phyloP scores from a whole-genome alignment of 495 filamentous ascomycete species.

The Platismatia glauca region DNA sequence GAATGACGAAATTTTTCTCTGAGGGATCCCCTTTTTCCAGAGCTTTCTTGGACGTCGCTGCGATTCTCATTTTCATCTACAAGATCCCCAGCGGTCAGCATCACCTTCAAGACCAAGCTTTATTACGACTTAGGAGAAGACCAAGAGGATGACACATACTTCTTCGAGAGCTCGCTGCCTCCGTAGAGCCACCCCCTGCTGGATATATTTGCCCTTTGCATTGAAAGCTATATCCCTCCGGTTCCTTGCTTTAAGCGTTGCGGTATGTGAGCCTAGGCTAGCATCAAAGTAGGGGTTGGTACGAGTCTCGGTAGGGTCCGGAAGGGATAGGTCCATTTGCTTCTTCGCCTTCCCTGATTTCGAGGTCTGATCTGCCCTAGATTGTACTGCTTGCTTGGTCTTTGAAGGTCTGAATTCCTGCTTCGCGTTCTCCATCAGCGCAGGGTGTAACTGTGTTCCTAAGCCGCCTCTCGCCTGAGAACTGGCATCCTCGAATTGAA shows the following conservation, averaged over 20 bases:
- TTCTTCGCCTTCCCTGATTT: slow-evolving; percentile 40
- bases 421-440: slow-evolving; percentile 63
- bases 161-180: slow-evolving; percentile 81
- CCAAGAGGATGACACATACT: not conserved
- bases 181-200: slow-evolving; percentile 79
- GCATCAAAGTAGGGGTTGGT: slow-evolving; percentile 86
- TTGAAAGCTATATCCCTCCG: slow-evolving; percentile 80
- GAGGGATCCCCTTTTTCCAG: slow-evolving; percentile 85
- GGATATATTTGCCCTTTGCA: slow-evolving; percentile 93
- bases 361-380: slow-evolving; percentile 36
- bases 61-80: slow-evolving; percentile 81
- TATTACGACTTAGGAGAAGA: not conserved
- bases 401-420: slow-evolving; percentile 54
- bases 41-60: slow-evolving; percentile 70
- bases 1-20: slow-evolving; percentile 79
- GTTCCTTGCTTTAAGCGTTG: slow-evolving; percentile 53
- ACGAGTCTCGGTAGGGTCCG: slow-evolving; percentile 56
- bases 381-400: slow-evolving; percentile 39
- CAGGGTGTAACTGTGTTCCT: slow-evolving; percentile 84
- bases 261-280: slow-evolving; percentile 53
- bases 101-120: not conserved
- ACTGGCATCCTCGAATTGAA: slow-evolving; percentile 39
- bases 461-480: slow-evolving; percentile 62
- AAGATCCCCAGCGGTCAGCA: not conserved
- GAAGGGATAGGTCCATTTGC: slow-evolving; percentile 60